Evolutionary conservation across 176 grass and related monocot genomes (phyloP).

Genomic region (Carex parvula): DNA sequence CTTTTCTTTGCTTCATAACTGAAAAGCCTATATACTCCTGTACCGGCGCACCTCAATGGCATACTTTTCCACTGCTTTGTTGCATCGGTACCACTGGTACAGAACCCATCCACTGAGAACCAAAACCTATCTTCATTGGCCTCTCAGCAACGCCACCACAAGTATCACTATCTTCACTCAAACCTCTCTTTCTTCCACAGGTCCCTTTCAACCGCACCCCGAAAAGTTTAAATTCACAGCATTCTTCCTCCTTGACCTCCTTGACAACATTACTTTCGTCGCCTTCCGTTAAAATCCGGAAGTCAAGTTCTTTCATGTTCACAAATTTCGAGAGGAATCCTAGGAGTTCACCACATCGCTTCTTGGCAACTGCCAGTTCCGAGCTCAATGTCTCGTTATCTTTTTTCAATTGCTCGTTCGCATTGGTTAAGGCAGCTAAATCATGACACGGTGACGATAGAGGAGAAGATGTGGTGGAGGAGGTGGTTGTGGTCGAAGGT

Average conservation of each 20-base stretch:
- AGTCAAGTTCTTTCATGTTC: conserved; percentile 22
- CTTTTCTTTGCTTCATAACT: not conserved
- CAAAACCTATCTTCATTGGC: conserved; percentile 36
- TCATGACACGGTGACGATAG: not conserved
- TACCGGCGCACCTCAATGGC: conserved; percentile 29
- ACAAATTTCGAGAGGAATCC: conserved; percentile 35
- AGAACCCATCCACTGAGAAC: conserved; percentile 31
- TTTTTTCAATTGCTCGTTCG: conserved; percentile 38
- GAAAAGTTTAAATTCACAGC: conserved; percentile 33
- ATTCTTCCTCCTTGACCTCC: conserved; percentile 12
- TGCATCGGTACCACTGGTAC: conserved; percentile 1
- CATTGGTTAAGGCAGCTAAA: conserved; percentile 11
- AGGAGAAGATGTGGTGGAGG: conserved; percentile 37
- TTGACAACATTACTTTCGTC: not conserved
- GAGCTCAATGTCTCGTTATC: conserved; percentile 32
- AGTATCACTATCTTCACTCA: conserved; percentile 28
- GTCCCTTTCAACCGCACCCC: conserved; percentile 30
- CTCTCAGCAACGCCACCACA: conserved; percentile 14
- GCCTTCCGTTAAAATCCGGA: conserved; percentile 18
- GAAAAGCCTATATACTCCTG: not conserved
- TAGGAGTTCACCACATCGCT: conserved; percentile 27
- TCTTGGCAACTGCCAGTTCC: conserved; percentile 26
- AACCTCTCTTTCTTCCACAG: conserved; percentile 25
- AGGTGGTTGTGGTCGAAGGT: conserved; percentile 27
- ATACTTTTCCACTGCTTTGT: conserved; percentile 30